phyloP scores from a whole-genome alignment of 2,329 filamentous ascomycete species.

The Alternaria postmessia region DNA sequence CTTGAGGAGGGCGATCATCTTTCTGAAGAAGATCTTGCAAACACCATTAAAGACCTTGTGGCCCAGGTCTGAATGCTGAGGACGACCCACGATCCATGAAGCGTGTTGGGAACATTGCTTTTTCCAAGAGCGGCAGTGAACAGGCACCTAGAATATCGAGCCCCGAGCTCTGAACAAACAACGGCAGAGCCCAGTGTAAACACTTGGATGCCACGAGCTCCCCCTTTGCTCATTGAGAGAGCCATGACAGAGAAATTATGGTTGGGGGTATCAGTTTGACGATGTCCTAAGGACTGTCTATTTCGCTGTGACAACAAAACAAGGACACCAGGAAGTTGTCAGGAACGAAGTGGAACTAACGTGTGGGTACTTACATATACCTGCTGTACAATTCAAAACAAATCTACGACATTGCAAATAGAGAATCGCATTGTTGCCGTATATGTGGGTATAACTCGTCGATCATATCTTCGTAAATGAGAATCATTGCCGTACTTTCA shows the following conservation, averaged over 20 bases:
- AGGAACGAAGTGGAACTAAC: not conserved
- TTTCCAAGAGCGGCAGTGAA: not conserved
- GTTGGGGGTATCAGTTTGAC: not conserved
- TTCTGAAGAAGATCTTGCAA: not conserved
- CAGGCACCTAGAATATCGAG: not conserved
- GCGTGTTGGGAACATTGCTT: not conserved
- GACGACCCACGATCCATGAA: not conserved
- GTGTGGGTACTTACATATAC: not conserved
- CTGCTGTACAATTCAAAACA: not conserved
- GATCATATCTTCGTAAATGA: constrained; percentile 14
- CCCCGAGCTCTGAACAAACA: not conserved
- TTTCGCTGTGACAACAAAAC: not conserved
- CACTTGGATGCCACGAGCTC: not conserved
- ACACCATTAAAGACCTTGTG: not conserved
- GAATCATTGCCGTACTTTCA: constrained; percentile 6
- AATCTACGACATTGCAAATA: not conserved
- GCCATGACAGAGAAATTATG: not conserved
- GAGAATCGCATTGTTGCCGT: not conserved
- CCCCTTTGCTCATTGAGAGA: not conserved
- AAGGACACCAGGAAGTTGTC: not conserved
- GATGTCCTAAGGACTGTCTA: not conserved
- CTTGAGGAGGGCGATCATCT: not conserved
- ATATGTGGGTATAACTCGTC: constrained; percentile 10
- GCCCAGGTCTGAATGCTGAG: not conserved
- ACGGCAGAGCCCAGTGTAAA: not conserved